Percentiles rank a stretch among this genome's conserved stretches.
These are phyloP conservation scores for Ophiostoma pallidulum DNA, from an alignment of 2,329 filamentous ascomycete species.

Conservation along the genomic window DNA sequence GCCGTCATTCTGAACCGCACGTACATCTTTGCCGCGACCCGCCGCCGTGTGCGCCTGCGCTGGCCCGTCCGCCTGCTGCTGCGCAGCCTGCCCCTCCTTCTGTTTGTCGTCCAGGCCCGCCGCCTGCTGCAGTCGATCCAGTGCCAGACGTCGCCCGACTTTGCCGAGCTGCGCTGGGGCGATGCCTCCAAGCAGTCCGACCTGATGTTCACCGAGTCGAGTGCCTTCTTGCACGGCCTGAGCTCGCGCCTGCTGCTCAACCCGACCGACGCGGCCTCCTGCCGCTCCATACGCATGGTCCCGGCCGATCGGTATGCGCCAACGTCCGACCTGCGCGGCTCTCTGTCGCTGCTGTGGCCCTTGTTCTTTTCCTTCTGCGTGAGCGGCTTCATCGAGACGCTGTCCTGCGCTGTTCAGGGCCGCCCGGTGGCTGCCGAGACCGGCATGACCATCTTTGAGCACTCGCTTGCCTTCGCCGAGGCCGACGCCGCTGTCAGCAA, in stretches of 20 bases:
- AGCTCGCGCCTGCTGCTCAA: conserved; percentile 65
- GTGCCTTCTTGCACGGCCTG: conserved; percentile 60
- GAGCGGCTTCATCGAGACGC: conserved; percentile 81
- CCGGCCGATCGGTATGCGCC: conserved; percentile 42
- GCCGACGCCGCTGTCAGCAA: conserved; percentile 80
- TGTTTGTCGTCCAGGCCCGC: conserved; percentile 60
- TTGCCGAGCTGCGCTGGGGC: conserved; percentile 60
- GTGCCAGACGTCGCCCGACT: conserved; percentile 77
- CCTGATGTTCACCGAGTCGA: conserved; percentile 61
- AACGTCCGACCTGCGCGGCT: conserved; percentile 56
- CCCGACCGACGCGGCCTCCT: conserved; percentile 65
- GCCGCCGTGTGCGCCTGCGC: conserved; percentile 65
- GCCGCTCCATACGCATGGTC: conserved; percentile 64
- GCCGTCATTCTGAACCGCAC: conserved; percentile 84
- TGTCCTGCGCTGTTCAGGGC: conserved; percentile 82
- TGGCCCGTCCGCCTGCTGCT: conserved; percentile 64
- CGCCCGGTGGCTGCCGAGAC: conserved; percentile 73
- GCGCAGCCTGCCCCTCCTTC: conserved; percentile 59
- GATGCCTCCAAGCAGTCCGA: conserved; percentile 54
- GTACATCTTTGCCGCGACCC: conserved; percentile 83
- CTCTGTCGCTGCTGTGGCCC: conserved; percentile 66
- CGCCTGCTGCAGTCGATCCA: conserved; percentile 74
- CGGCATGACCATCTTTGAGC: conserved; percentile 93
- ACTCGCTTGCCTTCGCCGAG: conserved; percentile 91
- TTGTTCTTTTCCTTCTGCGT: conserved; percentile 60